Base-by-base conservation (phyloP, 2,329 filamentous ascomycete species). In the Colletotrichum sp. region DNA sequence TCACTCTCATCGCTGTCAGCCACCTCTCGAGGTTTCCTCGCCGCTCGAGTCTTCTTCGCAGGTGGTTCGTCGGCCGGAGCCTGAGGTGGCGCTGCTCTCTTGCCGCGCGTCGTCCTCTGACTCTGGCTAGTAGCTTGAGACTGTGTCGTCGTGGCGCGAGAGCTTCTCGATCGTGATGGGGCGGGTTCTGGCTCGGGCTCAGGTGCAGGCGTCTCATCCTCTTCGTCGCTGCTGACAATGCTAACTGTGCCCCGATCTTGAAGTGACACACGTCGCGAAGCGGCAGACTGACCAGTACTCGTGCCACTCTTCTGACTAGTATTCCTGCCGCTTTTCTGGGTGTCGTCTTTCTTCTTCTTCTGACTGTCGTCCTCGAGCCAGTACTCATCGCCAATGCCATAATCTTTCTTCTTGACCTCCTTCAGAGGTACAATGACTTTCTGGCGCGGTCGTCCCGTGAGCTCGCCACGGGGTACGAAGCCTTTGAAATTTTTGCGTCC, bases 401-500 rank as follows among this genome's bases (percentile, higher is more conserved):
- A 94, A 48, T 92, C 91, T 79, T 94, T 95, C 65, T 89, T 89
- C 80, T 91, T 92, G 26, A 93, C 94, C 82, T 95, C 93, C 78
- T 94, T 92, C 6, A 98, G 85, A 1, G 89, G 85, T 6, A 98
- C 91, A 52, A 97, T 94, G 38, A 94, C 86, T 70, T 85, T 86
- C 32, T 86, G 83, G 3, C 84, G 82, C 4, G 85, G 82, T 18
- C 89, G 83, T 8, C 89, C 86, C 3, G 80, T 77, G 8, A 78
- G 78, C 24, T 90, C 90, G 28, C 91, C 93, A 69, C 91, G 88
- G 70, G 88, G 89, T 26, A 89, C 89, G 81, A 99, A 99, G 79
- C 92, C 94, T 83, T 99, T 99, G 87, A 98, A 99, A 81, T 99
- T 98, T 84, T 95, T 96, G 58, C 96, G 90, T 1, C 96, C 97